Evolutionary conservation across 768 basidiomycete species (phyloP).

Genomic region (Saitozyma sp.): DNA sequence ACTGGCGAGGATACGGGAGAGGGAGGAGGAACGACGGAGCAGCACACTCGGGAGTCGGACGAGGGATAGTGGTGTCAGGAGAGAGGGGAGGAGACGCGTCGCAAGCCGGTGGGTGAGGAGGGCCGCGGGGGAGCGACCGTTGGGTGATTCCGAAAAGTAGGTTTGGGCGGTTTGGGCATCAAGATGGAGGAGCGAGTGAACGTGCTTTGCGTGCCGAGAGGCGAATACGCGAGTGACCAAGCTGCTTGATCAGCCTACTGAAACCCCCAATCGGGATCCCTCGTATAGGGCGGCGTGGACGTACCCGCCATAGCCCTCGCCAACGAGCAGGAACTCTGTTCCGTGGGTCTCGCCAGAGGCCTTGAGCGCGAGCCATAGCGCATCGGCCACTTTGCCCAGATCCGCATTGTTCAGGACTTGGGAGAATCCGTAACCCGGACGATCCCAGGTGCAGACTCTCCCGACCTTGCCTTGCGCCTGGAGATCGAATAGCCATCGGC

Average conservation of each 20-base stretch:
- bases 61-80: conserved; percentile 46
- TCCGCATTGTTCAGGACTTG: conserved; percentile 42
- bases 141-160: conserved; percentile 46
- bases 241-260: conserved; percentile 6
- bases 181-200: conserved; percentile 48
- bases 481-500: conserved; percentile 49
- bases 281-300: conserved; percentile 6
- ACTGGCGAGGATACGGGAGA: conserved; percentile 47
- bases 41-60: conserved; percentile 45
- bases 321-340: conserved; percentile 37
- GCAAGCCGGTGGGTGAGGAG: conserved; percentile 39
- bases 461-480: conserved; percentile 43
- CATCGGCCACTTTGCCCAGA: conserved; percentile 44
- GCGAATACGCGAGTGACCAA: conserved; percentile 49
- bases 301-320: conserved; percentile 52
- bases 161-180: conserved; percentile 50
- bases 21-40: conserved; percentile 40
- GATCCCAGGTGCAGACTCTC: conserved; percentile 50
- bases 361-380: conserved; percentile 39
- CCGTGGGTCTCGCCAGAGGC: conserved; percentile 15
- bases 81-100: conserved; percentile 40
- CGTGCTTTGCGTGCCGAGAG: conserved; percentile 34
- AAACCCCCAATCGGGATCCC: not conserved
- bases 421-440: conserved; percentile 52
- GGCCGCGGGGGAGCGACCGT: conserved; percentile 22